These are phyloP conservation scores for Porpolomopsis calyptriformis DNA, from an alignment of 768 basidiomycete genomes.

Conservation along the genomic window DNA sequence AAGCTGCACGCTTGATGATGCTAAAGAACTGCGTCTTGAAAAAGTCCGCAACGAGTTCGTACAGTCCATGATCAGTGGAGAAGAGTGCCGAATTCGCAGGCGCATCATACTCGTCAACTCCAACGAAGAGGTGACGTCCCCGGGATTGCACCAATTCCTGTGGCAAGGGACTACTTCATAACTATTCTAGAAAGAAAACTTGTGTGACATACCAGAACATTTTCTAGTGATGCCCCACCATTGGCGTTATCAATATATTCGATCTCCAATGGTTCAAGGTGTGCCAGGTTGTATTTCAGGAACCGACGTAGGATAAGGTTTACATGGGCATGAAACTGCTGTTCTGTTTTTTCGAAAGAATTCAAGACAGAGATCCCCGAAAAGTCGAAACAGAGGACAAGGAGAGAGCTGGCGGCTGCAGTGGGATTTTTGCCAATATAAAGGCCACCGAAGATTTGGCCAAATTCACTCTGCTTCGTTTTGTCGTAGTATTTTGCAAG, in stretches of 20 bases:
- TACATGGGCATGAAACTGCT: background rate
- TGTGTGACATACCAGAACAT: background rate
- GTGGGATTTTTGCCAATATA: constrained; percentile 1
- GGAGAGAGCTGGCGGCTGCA: background rate
- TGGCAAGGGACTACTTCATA: background rate
- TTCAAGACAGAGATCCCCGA: background rate
- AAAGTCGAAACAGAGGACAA: constrained; percentile 1
- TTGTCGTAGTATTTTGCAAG: constrained; percentile 1
- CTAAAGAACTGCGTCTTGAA: constrained; percentile 4
- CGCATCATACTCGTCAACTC: constrained; percentile 5
- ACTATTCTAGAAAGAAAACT: background rate
- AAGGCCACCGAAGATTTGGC: background rate
- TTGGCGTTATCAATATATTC: background rate
- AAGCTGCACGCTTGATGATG: background rate
- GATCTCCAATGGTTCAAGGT: background rate
- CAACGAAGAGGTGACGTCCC: constrained; percentile 3
- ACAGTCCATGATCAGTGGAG: background rate
- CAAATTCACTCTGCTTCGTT: background rate
- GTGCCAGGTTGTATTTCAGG: background rate
- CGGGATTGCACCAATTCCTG: background rate
- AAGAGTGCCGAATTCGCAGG: constrained; percentile 2
- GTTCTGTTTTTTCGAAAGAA: background rate
- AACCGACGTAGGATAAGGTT: background rate
- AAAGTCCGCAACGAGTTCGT: background rate
- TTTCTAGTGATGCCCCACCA: background rate